Conservation (phyloP, 768 basidiomycete genomes). For the Calocybe gangraenosa region DNA sequence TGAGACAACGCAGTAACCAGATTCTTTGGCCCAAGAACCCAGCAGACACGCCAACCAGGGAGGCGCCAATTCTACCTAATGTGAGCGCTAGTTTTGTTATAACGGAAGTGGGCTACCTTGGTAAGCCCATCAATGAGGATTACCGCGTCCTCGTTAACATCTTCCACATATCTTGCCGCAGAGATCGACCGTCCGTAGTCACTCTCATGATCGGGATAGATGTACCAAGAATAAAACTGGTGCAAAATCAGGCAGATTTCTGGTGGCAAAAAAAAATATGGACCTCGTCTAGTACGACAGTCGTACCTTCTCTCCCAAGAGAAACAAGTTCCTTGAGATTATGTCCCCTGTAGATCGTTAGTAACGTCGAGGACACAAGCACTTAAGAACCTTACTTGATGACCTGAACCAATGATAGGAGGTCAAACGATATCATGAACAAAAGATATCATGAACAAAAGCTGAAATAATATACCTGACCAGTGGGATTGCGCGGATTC, state of each 20-base stretch:
- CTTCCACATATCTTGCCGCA: slow-evolving; percentile 78
- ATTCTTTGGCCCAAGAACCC: slow-evolving; percentile 91
- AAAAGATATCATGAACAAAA: background rate
- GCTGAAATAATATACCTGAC: slow-evolving; percentile 55
- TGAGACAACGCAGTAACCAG: slow-evolving; percentile 89
- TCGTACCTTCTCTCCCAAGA: slow-evolving; percentile 73
- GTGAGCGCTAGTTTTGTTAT: background rate
- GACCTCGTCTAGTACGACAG: slow-evolving; percentile 82
- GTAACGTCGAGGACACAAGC: background rate
- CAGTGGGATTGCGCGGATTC: slow-evolving; percentile 96
- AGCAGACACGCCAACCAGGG: slow-evolving; percentile 92
- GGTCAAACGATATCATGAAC: background rate
- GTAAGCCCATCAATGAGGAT: slow-evolving; percentile 91
- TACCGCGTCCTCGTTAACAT: slow-evolving; percentile 82
- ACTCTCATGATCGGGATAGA: slow-evolving; percentile 74
- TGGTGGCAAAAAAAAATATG: slow-evolving; percentile 2
- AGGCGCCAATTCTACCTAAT: slow-evolving; percentile 85
- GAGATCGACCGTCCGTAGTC: slow-evolving; percentile 79
- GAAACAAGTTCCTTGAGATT: slow-evolving; percentile 79
- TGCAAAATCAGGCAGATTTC: slow-evolving; percentile 5
- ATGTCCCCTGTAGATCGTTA: slow-evolving; percentile 48
- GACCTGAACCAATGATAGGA: slow-evolving; percentile 32
- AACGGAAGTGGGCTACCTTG: slow-evolving; percentile 47
- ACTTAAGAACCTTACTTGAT: slow-evolving; percentile 34
- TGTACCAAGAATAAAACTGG: slow-evolving; percentile 94